Conservation (phyloP, 805 yeast species). For the Cyberlindnera misumaiensis region DNA sequence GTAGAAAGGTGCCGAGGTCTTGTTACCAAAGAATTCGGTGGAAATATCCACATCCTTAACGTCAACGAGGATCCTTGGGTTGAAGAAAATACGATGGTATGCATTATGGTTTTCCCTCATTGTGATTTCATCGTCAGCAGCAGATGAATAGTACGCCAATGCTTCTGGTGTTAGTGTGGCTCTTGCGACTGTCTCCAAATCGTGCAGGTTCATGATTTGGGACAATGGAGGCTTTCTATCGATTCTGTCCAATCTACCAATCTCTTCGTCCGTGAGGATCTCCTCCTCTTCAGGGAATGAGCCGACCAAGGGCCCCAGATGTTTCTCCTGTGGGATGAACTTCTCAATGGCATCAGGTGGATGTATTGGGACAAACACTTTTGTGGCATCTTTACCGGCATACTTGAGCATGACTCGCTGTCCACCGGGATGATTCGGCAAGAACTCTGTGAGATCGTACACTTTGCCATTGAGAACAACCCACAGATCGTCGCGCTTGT, state of each 20-base stretch:
- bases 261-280: conserved; percentile 30
- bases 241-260: conserved; percentile 33
- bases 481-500: conserved; percentile 67
- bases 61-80: conserved; percentile 77
- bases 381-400: conserved; percentile 81
- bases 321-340: conserved; percentile 50
- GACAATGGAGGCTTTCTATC: conserved; percentile 61
- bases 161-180: conserved; percentile 71
- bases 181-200: conserved; percentile 83
- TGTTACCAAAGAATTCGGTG: conserved; percentile 70
- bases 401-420: conserved; percentile 68
- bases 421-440: conserved; percentile 77
- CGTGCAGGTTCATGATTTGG: conserved; percentile 69
- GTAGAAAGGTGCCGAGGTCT: conserved; percentile 72
- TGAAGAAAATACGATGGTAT: conserved; percentile 80
- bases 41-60: conserved; percentile 66
- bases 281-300: conserved; percentile 31
- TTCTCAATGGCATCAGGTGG: conserved; percentile 79
- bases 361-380: conserved; percentile 82
- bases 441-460: conserved; percentile 50
- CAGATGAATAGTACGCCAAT: conserved; percentile 91
- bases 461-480: conserved; percentile 77
- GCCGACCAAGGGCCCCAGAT: conserved; percentile 49
- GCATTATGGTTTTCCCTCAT: conserved; percentile 87
- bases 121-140: conserved; percentile 89